Evolutionary conservation across 495 filamentous ascomycete genomes (phyloP).

Genomic region (Patellaria atrata): DNA sequence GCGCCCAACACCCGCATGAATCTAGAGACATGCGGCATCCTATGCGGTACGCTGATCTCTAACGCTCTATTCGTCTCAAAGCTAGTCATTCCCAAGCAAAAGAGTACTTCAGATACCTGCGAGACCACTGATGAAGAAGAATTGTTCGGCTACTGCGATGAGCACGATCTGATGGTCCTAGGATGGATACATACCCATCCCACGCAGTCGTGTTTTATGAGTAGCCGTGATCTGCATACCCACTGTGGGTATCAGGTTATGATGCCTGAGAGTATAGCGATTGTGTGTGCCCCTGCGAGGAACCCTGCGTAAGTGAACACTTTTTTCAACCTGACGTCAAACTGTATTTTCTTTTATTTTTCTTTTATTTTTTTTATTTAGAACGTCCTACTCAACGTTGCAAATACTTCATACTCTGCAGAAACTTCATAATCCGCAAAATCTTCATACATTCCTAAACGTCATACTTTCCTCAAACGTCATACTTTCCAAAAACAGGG

Average conservation of each 20-base stretch:
- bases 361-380: slow-evolving; percentile 1
- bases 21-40: slow-evolving; percentile 85
- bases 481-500: no score
- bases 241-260: slow-evolving; percentile 86
- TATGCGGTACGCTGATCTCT: slow-evolving; percentile 79
- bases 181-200: slow-evolving; percentile 99
- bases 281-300: slow-evolving; percentile 83
- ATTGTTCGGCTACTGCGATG: slow-evolving; percentile 76
- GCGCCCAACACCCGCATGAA: slow-evolving; percentile 60
- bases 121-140: slow-evolving; percentile 75
- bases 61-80: slow-evolving; percentile 85
- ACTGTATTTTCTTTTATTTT: no score
- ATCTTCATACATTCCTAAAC: no score
- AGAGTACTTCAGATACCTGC: slow-evolving; percentile 79
- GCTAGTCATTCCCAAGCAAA: slow-evolving; percentile 83
- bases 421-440: no score
- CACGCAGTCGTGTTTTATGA: slow-evolving; percentile 95
- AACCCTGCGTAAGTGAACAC: slow-evolving; percentile 49
- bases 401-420: no score
- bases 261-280: slow-evolving; percentile 89
- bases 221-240: slow-evolving; percentile 82
- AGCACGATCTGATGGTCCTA: slow-evolving; percentile 71
- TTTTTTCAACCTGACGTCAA: no score
- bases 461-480: no score
- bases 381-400: no score